These are phyloP conservation scores for Boletus reticuloceps DNA, from an alignment of 768 basidiomycete species.

Conservation along the genomic window DNA sequence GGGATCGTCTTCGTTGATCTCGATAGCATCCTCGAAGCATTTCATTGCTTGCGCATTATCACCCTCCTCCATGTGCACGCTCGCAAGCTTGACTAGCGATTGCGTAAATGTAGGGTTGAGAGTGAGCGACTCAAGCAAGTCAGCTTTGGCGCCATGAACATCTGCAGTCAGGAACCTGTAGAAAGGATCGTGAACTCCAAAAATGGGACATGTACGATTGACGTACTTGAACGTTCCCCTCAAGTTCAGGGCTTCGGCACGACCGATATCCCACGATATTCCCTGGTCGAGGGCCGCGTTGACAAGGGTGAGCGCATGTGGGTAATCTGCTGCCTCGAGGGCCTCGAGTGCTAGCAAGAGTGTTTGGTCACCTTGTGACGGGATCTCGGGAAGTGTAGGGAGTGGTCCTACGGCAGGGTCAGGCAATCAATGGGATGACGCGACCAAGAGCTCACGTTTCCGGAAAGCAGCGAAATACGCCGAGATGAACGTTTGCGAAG, in stretches of 20 bases:
- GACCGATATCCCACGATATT: slow-evolving; percentile 67
- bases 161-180: slow-evolving; percentile 86
- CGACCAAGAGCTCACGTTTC: slow-evolving; percentile 51
- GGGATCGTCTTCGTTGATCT: slow-evolving; percentile 78
- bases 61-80: slow-evolving; percentile 95
- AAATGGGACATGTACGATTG: not conserved
- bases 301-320: slow-evolving; percentile 73
- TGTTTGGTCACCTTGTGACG: slow-evolving; percentile 80
- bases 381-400: slow-evolving; percentile 69
- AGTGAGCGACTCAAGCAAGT: slow-evolving; percentile 74
- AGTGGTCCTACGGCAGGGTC: slow-evolving; percentile 46
- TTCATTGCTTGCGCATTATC: slow-evolving; percentile 79
- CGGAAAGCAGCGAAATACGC: slow-evolving; percentile 98
- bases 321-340: slow-evolving; percentile 79
- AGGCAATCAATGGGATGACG: not conserved
- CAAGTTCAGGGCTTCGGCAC: slow-evolving; percentile 88
- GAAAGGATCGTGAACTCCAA: not conserved
- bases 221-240: slow-evolving; percentile 94
- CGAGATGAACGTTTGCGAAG: slow-evolving; percentile 87
- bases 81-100: slow-evolving; percentile 93
- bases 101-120: slow-evolving; percentile 74
- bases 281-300: slow-evolving; percentile 88
- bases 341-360: slow-evolving; percentile 80
- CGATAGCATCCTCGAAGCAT: slow-evolving; percentile 88
- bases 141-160: slow-evolving; percentile 75